phyloP scores from a whole-genome alignment of 306 rosid genomes.

The Fragaria ananassa region DNA sequence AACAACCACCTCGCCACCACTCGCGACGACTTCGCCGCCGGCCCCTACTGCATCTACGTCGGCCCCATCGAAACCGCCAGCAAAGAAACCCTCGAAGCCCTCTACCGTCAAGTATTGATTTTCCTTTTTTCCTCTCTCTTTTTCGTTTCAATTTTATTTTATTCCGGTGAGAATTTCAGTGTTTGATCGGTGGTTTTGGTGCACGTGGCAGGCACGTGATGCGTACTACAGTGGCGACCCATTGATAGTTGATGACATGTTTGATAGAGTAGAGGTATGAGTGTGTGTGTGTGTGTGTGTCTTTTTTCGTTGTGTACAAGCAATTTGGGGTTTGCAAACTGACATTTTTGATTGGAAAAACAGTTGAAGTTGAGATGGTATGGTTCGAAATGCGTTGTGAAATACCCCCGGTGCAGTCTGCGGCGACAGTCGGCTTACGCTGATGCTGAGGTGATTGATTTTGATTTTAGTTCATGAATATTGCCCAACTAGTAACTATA shows the following conservation, averaged over 20 bases:
- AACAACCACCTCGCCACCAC: constrained; percentile 30
- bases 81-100: constrained; percentile 83
- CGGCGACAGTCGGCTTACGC: constrained; percentile 79
- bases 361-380: constrained; percentile 79
- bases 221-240: constrained; percentile 90
- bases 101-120: constrained; percentile 52
- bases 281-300: not conserved
- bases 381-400: constrained; percentile 75
- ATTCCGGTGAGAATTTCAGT: not conserved
- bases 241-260: constrained; percentile 92
- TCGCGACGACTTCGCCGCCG: constrained; percentile 37
- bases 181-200: not conserved
- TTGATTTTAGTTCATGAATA: not conserved
- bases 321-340: not conserved
- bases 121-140: not conserved
- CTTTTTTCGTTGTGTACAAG: not conserved
- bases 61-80: constrained; percentile 83
- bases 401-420: constrained; percentile 84
- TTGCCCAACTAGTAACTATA: not conserved
- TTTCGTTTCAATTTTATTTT: not conserved
- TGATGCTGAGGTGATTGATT: constrained; percentile 80
- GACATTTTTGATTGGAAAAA: constrained; percentile 1
- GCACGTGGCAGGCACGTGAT: constrained; percentile 62
- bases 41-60: constrained; percentile 65
- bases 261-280: constrained; percentile 81